Conservation (phyloP, 148 eudicot genomes). For the Heliosperma pusillum region DNA sequence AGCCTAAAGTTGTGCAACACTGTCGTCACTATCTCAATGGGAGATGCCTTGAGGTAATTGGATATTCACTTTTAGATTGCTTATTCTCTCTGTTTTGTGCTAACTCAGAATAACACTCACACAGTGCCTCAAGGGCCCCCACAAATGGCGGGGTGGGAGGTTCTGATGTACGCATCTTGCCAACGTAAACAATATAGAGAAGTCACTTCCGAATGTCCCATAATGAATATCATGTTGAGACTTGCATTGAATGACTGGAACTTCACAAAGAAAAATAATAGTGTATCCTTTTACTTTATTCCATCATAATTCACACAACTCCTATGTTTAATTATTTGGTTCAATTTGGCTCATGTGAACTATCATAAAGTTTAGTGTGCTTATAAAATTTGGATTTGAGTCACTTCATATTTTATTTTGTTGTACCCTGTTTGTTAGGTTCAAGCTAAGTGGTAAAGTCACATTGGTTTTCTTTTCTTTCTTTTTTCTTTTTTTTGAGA, state of each 20-base stretch:
- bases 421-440: neutral
- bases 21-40: conserved; percentile 90
- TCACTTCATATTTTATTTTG: neutral
- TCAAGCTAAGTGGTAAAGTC: neutral
- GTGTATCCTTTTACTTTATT: neutral
- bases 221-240: neutral
- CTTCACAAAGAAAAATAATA: too few species aligned
- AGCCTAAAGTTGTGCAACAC: conserved; percentile 48
- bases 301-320: neutral
- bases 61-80: conserved; percentile 11
- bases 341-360: neutral
- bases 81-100: neutral
- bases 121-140: neutral
- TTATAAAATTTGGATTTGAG: neutral
- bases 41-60: conserved; percentile 82
- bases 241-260: too few species aligned
- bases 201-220: neutral
- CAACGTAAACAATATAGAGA: neutral
- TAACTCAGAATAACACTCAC: neutral
- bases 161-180: neutral
- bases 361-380: neutral
- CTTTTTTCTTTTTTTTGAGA: too few species aligned
- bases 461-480: neutral
- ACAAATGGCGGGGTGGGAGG: neutral
- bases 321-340: neutral